Percentiles rank a stretch among this genome's conserved stretches.
Evolutionary conservation across 73 alveolate species (phyloP).

Genomic region (Effrenium voratum): DNA sequence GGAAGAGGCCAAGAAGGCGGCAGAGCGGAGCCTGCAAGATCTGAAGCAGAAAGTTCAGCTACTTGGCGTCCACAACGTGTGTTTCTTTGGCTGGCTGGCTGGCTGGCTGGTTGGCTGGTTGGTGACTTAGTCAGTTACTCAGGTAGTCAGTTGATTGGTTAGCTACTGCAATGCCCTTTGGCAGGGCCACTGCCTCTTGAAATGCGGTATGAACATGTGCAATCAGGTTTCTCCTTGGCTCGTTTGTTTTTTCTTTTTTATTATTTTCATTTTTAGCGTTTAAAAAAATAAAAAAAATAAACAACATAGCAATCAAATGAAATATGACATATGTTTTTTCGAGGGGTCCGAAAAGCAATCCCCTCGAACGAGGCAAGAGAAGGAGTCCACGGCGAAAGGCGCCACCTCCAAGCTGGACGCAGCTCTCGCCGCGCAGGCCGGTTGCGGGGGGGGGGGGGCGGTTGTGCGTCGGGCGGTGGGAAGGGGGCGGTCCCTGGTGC

Average conservation of each 20-base stretch:
- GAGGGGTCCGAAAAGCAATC: too few relatives aligned
- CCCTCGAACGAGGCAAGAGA: slow-evolving; percentile 20
- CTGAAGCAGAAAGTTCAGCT: slow-evolving; percentile 10
- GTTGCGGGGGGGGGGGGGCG: too few relatives aligned
- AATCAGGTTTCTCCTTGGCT: not conserved
- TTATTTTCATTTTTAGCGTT: too few relatives aligned
- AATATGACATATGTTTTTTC: too few relatives aligned
- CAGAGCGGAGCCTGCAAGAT: slow-evolving; percentile 40
- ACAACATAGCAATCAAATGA: too few relatives aligned
- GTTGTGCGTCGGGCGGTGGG: too few relatives aligned
- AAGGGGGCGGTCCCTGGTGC: not conserved
- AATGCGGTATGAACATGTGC: too few relatives aligned
- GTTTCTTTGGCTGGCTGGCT: not conserved
- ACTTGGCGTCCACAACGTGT: not conserved
- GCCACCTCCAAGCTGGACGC: slow-evolving; percentile 15
- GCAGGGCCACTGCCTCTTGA: too few relatives aligned
- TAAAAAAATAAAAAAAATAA: too few relatives aligned
- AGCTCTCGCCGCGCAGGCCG: slow-evolving; percentile 49
- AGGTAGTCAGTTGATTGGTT: not conserved
- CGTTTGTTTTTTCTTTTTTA: too few relatives aligned
- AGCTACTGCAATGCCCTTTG: not conserved
- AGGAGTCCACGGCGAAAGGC: slow-evolving; percentile 38
- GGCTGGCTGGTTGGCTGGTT: not conserved
- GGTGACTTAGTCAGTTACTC: not conserved
- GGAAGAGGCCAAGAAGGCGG: slow-evolving; percentile 51